Evolutionary conservation across 305 asterid genomes (phyloP).

Genomic region (Stenogyne calaminthoides): DNA sequence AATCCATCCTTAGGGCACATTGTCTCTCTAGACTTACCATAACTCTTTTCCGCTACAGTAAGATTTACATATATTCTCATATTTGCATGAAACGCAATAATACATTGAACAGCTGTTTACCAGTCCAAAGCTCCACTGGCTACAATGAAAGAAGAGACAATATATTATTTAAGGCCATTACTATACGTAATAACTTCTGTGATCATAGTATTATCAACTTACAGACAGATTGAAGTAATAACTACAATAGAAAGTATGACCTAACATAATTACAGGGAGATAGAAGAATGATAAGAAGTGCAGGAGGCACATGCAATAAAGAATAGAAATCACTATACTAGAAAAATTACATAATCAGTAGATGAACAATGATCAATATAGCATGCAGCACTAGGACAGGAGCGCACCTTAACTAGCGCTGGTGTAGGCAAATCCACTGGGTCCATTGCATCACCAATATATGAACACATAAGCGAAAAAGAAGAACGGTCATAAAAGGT

Average conservation of each 20-base stretch:
- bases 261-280: constrained; percentile 7
- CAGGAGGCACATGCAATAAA: not conserved
- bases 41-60: constrained; percentile 75
- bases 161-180: constrained; percentile 8
- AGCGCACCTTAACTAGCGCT: constrained; percentile 73
- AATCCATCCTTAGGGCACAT: constrained; percentile 93
- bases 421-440: constrained; percentile 91
- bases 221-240: not conserved
- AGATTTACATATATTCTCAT: constrained; percentile 84
- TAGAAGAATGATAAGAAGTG: constrained; percentile 9
- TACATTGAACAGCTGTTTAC: constrained; percentile 83
- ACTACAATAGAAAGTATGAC: not conserved
- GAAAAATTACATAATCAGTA: not conserved
- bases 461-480: constrained; percentile 86
- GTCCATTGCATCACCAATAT: constrained; percentile 92
- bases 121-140: constrained; percentile 99
- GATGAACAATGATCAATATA: constrained; percentile 12
- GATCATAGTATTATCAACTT: not conserved
- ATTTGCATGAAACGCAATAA: constrained; percentile 74
- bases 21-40: constrained; percentile 56
- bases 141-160: constrained; percentile 39
- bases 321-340: not conserved
- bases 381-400: constrained; percentile 20
- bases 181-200: too few relatives aligned
- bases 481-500: constrained; percentile 94